Evolutionary conservation across 2,329 filamentous ascomycete genomes (phyloP).

Genomic region (Sarocladium strictum): DNA sequence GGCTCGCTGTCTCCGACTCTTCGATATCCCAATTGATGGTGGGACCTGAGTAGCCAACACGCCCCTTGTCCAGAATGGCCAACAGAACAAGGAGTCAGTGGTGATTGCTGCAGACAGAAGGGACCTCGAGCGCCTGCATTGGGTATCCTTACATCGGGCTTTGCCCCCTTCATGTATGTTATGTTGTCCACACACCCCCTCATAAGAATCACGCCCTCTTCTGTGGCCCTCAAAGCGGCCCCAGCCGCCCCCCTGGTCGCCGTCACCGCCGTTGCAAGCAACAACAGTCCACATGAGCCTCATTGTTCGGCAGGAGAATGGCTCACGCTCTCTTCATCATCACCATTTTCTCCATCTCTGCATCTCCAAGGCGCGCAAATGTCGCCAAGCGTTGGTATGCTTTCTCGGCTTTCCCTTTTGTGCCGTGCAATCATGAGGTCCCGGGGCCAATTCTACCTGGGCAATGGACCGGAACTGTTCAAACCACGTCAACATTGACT

Average conservation of each 20-base stretch:
- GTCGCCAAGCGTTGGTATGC: no score
- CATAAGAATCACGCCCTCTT: slow-evolving; percentile 3
- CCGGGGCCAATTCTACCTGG: no score
- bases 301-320: neutral
- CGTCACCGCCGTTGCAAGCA: slow-evolving; percentile 1
- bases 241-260: slow-evolving; percentile 6
- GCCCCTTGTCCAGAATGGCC: slow-evolving; percentile 16
- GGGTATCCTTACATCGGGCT: slow-evolving; percentile 30
- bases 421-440: no score
- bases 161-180: slow-evolving; percentile 11
- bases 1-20: slow-evolving; percentile 3
- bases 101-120: slow-evolving; percentile 28
- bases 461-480: no score
- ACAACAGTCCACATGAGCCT: neutral
- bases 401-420: no score
- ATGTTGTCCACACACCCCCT: slow-evolving; percentile 17
- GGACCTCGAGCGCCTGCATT: slow-evolving; percentile 30
- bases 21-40: slow-evolving; percentile 10
- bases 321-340: neutral
- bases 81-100: slow-evolving; percentile 12
- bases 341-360: no score
- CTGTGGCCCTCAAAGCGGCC: slow-evolving; percentile 3
- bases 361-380: no score
- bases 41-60: slow-evolving; percentile 20
- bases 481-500: no score